Conservation (phyloP, 768 basidiomycete species). For the Agrocybe praecox region DNA sequence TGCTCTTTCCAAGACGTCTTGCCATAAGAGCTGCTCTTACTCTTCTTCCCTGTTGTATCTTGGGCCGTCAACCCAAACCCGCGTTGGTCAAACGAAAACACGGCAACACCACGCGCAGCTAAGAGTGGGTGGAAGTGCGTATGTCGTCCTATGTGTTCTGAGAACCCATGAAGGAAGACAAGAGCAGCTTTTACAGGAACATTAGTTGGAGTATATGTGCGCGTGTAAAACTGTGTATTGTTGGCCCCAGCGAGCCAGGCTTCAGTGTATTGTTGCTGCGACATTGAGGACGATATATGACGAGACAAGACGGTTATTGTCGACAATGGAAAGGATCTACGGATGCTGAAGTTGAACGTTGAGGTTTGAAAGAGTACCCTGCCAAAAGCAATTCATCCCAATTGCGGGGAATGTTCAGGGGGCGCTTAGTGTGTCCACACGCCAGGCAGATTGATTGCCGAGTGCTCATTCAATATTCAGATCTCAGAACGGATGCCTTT, state of each 20-base stretch:
- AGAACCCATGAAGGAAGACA: slow-evolving; percentile 79
- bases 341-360: neutral
- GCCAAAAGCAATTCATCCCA: neutral
- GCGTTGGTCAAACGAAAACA: slow-evolving; percentile 80
- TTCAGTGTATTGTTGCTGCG: slow-evolving; percentile 36
- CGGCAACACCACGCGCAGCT: slow-evolving; percentile 53
- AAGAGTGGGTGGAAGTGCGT: slow-evolving; percentile 63
- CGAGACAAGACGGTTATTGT: neutral
- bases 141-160: slow-evolving; percentile 74
- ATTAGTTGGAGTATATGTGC: slow-evolving; percentile 52
- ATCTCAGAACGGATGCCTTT: too few species aligned
- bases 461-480: too few species aligned
- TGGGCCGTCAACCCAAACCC: slow-evolving; percentile 78
- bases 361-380: neutral
- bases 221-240: slow-evolving; percentile 66
- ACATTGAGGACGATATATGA: slow-evolving; percentile 11
- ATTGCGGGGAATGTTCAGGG: neutral
- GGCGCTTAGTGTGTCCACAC: neutral
- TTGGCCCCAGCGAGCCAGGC: slow-evolving; percentile 65
- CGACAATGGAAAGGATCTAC: neutral
- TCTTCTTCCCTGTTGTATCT: slow-evolving; percentile 54
- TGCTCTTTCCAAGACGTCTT: slow-evolving; percentile 67
- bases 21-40: slow-evolving; percentile 58
- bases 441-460: too few species aligned
- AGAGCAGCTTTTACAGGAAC: slow-evolving; percentile 50